Conservation (phyloP, 2,329 filamentous ascomycete genomes). For the Diplodia scrobiculata region DNA sequence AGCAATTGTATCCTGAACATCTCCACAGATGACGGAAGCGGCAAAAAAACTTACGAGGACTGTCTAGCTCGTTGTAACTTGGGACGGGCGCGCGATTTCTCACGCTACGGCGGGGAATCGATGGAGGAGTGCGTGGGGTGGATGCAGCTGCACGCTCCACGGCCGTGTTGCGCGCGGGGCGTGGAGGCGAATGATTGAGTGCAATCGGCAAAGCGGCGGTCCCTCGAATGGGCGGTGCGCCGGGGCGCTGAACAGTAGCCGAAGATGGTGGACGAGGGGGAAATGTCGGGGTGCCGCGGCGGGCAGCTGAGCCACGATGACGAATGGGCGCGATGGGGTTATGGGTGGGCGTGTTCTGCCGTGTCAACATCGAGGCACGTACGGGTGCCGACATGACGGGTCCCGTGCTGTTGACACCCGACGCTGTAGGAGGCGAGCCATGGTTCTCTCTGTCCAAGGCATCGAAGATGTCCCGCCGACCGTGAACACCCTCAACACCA, state of each 20-base stretch:
- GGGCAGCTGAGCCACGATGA: not conserved
- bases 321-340: not conserved
- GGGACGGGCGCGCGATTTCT: not conserved
- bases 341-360: not conserved
- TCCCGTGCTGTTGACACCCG: not conserved
- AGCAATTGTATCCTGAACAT: not conserved
- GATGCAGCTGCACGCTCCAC: no score
- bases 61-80: not conserved
- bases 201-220: not conserved
- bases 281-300: not conserved
- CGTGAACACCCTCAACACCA: slow-evolving; percentile 26
- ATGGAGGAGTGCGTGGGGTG: not conserved
- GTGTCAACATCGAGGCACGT: not conserved
- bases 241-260: not conserved
- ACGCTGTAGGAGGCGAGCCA: not conserved
- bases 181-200: not conserved
- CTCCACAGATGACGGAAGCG: not conserved
- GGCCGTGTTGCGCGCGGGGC: not conserved
- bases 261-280: not conserved
- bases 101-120: not conserved
- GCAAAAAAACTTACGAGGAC: not conserved
- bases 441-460: not conserved
- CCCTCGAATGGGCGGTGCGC: not conserved
- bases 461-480: not conserved
- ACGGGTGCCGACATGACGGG: not conserved